phyloP scores from a whole-genome alignment of 2,329 filamentous ascomycete genomes.

The Colletotrichum filicis region DNA sequence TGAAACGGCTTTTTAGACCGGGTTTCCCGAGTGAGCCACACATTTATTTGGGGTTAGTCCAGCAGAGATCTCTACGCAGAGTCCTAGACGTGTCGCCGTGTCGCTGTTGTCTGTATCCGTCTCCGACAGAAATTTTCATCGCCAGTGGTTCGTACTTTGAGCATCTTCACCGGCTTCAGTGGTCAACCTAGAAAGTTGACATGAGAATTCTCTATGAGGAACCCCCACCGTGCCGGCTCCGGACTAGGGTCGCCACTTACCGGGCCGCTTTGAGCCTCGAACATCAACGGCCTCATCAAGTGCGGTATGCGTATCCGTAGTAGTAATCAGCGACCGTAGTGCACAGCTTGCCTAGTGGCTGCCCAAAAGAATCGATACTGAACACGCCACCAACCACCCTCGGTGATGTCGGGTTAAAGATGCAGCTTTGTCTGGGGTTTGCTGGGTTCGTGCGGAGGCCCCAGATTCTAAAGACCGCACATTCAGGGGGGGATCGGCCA shows the following conservation, averaged over 20 bases:
- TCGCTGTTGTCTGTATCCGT: too few species aligned
- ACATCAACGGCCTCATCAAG: background rate
- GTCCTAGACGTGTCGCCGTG: background rate
- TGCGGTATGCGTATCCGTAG: background rate
- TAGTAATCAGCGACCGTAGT: too few species aligned
- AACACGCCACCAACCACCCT: background rate
- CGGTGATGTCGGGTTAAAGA: conserved; percentile 22
- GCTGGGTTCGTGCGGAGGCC: background rate
- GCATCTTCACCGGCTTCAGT: too few species aligned
- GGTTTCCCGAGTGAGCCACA: background rate
- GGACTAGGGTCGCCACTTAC: background rate
- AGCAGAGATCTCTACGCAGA: background rate
- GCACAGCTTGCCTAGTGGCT: too few species aligned
- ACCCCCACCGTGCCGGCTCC: background rate
- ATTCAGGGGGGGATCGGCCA: conserved; percentile 1
- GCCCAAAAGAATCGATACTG: background rate
- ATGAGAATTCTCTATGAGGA: background rate
- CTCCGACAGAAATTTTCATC: background rate
- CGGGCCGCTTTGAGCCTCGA: background rate
- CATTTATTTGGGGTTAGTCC: background rate
- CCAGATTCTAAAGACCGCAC: background rate
- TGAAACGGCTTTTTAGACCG: background rate
- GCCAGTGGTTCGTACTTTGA: too few species aligned
- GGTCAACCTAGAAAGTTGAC: fast-evolving
- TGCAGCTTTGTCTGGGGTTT: conserved; percentile 17